Evolutionary conservation across 192 early-diverging fungal species (phyloP).

Genomic region (Podochytrium sp.): DNA sequence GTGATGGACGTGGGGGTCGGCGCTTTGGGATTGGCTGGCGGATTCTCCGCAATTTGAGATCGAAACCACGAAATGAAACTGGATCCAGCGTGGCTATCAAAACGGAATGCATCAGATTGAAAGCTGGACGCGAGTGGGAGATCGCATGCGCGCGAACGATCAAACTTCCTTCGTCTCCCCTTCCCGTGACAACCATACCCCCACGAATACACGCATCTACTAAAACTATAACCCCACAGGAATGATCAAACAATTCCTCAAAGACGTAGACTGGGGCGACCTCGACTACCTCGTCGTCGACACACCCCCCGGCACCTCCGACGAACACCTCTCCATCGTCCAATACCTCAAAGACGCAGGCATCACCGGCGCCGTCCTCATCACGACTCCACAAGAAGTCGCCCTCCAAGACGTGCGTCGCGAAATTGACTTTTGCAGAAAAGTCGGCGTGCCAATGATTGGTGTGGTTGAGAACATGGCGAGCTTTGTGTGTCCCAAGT

Average conservation of each 20-base stretch:
- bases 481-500: conserved; percentile 53
- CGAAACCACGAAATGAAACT: no score
- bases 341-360: conserved; percentile 81
- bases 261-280: conserved; percentile 96
- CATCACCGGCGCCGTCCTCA: conserved; percentile 84
- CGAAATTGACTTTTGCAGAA: conserved; percentile 63
- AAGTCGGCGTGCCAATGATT: conserved; percentile 51
- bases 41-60: not conserved
- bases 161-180: no score
- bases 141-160: no score
- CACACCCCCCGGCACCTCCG: conserved; percentile 97
- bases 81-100: no score
- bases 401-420: conserved; percentile 62
- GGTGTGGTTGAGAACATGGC: conserved; percentile 64
- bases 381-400: conserved; percentile 95
- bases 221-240: conserved; percentile 64
- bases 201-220: no score
- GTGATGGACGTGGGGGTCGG: not conserved
- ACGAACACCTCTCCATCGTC: conserved; percentile 94
- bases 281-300: conserved; percentile 95
- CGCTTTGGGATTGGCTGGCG: not conserved
- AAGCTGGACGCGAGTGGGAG: no score
- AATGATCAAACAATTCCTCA: conserved; percentile 96
- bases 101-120: no score
- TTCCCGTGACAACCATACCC: not conserved